A percentile compares a stretch with the other conserved stretches of the same genome.
These are phyloP conservation scores for Hippophae tibetana DNA, from an alignment of 306 rosid species.

Conservation along the genomic window DNA sequence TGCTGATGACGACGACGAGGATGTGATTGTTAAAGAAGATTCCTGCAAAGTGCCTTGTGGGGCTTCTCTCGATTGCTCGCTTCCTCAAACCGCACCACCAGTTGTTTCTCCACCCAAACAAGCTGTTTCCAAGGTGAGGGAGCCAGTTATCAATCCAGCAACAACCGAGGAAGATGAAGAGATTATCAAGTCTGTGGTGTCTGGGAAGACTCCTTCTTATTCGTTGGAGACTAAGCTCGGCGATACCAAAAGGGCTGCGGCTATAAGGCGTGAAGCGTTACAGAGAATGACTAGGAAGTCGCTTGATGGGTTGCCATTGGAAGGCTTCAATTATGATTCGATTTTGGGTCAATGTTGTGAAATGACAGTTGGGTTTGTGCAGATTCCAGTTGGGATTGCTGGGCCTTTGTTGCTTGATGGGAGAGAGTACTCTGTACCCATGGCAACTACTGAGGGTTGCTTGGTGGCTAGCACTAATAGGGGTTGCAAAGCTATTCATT, in stretches of 20 bases:
- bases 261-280: constrained; percentile 51
- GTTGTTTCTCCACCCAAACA: constrained; percentile 13
- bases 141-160: constrained; percentile 7
- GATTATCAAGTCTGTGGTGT: constrained; percentile 40
- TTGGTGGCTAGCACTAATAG: constrained; percentile 83
- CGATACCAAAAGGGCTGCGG: constrained; percentile 58
- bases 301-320: constrained; percentile 49
- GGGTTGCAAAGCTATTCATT: constrained; percentile 73
- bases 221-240: constrained; percentile 57
- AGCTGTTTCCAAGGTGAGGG: constrained; percentile 13
- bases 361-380: constrained; percentile 76
- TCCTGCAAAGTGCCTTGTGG: constrained; percentile 30
- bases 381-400: constrained; percentile 84
- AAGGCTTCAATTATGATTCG: constrained; percentile 65
- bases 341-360: constrained; percentile 92
- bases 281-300: constrained; percentile 49
- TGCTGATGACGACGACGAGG: constrained; percentile 32
- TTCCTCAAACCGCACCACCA: constrained; percentile 11
- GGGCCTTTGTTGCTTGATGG: constrained; percentile 77
- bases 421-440: constrained; percentile 57
- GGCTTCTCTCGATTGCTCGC: constrained; percentile 29
- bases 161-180: constrained; percentile 44
- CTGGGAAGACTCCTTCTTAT: constrained; percentile 56
- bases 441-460: constrained; percentile 93
- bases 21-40: constrained; percentile 37